Percentiles rank a stretch among this genome's conserved stretches.
These are phyloP conservation scores for Hyaloperonospora brassicae DNA, from an alignment of 352 stramenopile genomes.

Conservation along the genomic window DNA sequence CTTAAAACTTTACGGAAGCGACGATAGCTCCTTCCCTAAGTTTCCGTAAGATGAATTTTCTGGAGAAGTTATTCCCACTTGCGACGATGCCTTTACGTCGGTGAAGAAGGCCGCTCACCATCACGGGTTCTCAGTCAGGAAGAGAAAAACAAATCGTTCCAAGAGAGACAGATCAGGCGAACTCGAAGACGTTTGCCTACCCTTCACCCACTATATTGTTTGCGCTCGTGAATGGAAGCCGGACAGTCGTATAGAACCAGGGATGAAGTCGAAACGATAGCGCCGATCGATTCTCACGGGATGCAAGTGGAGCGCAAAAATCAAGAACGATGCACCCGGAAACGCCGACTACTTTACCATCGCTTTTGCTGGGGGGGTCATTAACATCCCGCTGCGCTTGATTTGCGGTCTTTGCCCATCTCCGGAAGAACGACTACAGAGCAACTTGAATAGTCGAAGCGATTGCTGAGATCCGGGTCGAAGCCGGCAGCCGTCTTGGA, in stretches of 20 bases:
- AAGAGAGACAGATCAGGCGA: not conserved
- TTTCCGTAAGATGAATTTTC: not conserved
- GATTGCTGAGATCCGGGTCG: not conserved
- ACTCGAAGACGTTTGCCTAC: not conserved
- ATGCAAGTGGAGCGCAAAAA: too few species aligned
- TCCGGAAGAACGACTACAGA: not conserved
- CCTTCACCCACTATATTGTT: too few species aligned
- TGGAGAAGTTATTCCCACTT: too few species aligned
- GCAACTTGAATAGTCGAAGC: not conserved
- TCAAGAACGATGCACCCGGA: too few species aligned
- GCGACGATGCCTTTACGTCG: too few species aligned
- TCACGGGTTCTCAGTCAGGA: not conserved
- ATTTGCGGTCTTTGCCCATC: not conserved
- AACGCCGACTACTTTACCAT: not conserved
- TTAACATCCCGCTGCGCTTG: not conserved
- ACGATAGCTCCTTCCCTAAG: not conserved
- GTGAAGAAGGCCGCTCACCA: too few species aligned
- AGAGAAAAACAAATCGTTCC: not conserved
- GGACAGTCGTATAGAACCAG: too few species aligned
- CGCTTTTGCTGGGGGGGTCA: not conserved
- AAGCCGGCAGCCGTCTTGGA: not conserved
- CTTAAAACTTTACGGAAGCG: too few species aligned
- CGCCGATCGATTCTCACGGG: too few species aligned
- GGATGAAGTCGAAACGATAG: too few species aligned
- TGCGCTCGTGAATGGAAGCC: too few species aligned